phyloP scores from a whole-genome alignment of 176 grass and related monocot genomes.

The Triticum urartu region DNA sequence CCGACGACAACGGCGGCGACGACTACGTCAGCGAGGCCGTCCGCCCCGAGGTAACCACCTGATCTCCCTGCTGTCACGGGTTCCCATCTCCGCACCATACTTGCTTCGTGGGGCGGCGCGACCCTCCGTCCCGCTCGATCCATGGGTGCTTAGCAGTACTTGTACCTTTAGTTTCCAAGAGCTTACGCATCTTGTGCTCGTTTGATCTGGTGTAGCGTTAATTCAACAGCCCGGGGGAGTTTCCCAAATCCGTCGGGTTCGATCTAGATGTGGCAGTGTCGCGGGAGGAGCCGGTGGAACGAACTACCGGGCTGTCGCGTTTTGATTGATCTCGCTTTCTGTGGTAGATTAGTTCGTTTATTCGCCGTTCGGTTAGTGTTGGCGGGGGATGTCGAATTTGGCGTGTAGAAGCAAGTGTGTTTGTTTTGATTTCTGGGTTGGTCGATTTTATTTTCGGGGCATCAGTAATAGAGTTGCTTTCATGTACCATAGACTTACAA shows the following conservation, averaged over 20 bases:
- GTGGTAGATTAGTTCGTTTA: not conserved
- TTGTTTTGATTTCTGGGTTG: not conserved
- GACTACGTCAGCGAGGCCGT: conserved; percentile 32
- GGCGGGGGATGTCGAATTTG: not conserved
- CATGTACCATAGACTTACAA: not conserved
- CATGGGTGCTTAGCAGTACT: not conserved
- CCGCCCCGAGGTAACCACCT: conserved; percentile 40
- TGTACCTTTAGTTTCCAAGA: not conserved
- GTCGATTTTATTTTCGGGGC: not conserved
- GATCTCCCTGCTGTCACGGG: not conserved
- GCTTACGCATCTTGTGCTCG: not conserved
- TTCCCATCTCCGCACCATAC: not conserved
- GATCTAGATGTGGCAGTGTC: conserved; percentile 8
- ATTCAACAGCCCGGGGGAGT: not conserved
- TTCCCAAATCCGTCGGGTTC: not conserved
- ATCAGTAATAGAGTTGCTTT: not conserved
- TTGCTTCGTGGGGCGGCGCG: not conserved
- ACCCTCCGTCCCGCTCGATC: conserved; percentile 29
- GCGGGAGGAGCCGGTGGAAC: not conserved
- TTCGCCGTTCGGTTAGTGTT: not conserved
- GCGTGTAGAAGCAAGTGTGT: not conserved
- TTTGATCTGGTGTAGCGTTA: not conserved
- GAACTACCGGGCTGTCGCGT: not conserved
- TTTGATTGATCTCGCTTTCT: not conserved
- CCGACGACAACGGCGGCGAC: conserved; percentile 42